phyloP scores from a whole-genome alignment of 2,329 filamentous ascomycete species.

The Claviceps quebecensis region DNA sequence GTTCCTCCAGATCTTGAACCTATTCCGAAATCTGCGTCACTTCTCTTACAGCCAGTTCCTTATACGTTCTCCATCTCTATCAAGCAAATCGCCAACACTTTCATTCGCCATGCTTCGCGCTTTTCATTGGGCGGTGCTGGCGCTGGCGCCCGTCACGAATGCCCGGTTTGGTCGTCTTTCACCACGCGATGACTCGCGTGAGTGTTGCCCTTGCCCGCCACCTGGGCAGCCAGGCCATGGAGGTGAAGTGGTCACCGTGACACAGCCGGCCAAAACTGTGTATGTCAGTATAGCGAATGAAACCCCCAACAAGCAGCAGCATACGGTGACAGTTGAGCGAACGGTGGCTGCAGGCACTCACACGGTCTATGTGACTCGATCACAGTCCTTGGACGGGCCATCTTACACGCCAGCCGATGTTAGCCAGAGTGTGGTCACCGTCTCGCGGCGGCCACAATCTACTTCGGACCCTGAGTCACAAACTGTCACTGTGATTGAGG shows the following conservation, averaged over 20 bases:
- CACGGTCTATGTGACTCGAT: conserved; percentile 6
- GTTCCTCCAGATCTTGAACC: background rate
- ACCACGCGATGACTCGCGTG: conserved; percentile 9
- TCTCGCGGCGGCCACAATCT: conserved; percentile 4
- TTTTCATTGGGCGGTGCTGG: conserved; percentile 14
- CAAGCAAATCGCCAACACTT: background rate
- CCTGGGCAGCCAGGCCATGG: conserved; percentile 7
- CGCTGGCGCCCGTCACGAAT: conserved; percentile 13
- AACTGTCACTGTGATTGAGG: conserved; percentile 4
- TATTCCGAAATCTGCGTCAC: background rate
- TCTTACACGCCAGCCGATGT: background rate
- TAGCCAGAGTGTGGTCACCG: conserved; percentile 6
- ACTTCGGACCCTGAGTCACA: background rate
- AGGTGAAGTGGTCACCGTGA: conserved; percentile 14
- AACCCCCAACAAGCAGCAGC: conserved; percentile 6
- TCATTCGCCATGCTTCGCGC: conserved; percentile 13
- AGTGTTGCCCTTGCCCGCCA: conserved; percentile 18
- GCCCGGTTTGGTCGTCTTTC: conserved; percentile 13
- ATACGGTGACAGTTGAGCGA: conserved; percentile 7
- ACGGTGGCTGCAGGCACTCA: conserved; percentile 12
- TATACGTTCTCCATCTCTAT: no score
- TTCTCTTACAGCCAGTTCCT: background rate
- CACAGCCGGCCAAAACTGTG: conserved; percentile 14
- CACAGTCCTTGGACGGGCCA: background rate
- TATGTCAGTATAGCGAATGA: conserved; percentile 11